Evolutionary conservation across 306 rosid species (phyloP).

Genomic region (Cyclanthera cordifolia): DNA sequence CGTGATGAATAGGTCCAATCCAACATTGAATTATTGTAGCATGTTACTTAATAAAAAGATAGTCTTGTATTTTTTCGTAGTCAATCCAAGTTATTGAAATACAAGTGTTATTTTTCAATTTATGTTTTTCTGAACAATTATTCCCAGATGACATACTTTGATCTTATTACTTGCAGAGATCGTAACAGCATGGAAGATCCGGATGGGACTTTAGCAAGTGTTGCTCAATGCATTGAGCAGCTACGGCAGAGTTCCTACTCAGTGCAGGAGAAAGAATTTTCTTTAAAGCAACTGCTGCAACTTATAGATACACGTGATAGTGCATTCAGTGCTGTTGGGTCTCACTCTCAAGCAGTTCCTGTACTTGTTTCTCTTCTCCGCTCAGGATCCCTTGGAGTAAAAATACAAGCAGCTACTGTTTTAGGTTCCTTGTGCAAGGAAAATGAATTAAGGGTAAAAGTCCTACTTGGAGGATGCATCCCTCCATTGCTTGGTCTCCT

Average conservation of each 20-base stretch:
- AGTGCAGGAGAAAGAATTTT: conserved; percentile 72
- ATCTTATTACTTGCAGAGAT: conserved; percentile 49
- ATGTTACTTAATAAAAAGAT: not conserved
- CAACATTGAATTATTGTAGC: not conserved
- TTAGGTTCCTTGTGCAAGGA: conserved; percentile 90
- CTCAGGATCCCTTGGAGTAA: conserved; percentile 77
- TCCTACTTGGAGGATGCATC: conserved; percentile 96
- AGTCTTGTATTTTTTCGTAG: not conserved
- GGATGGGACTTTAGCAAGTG: conserved; percentile 96
- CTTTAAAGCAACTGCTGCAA: conserved; percentile 69
- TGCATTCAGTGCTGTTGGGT: conserved; percentile 98
- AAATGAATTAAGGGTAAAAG: conserved; percentile 91
- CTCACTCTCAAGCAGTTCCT: conserved; percentile 99
- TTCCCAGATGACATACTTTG: conserved; percentile 16
- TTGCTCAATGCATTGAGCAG: conserved; percentile 98
- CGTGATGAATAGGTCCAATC: not conserved
- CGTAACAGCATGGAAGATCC: conserved; percentile 98
- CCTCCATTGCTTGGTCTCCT: conserved; percentile 96
- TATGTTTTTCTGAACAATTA: not conserved
- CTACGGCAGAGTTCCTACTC: conserved; percentile 81
- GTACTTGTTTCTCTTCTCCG: conserved; percentile 99
- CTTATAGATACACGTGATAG: conserved; percentile 86
- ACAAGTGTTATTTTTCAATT: not conserved
- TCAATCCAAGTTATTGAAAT: conserved; percentile 1
- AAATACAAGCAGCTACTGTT: conserved; percentile 94